Base-by-base conservation (phyloP, 2,329 filamentous ascomycete species). In the Rhytidhysteron rufulum region DNA sequence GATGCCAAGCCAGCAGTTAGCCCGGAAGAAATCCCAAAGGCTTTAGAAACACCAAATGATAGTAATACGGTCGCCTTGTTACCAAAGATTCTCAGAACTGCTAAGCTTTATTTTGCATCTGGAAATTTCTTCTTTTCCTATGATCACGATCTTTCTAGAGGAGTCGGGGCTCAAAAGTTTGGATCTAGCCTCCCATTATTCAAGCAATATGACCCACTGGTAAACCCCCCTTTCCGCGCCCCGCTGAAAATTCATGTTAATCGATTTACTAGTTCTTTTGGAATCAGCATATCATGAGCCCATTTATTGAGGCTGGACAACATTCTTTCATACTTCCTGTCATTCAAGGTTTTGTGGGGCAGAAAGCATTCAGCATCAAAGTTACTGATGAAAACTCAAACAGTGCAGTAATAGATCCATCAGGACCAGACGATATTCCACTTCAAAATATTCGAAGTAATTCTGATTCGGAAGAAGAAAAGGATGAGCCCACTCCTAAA, bases 71-170 rank as follows among this genome's bases (percentile, higher is more conserved):
- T 58, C 24, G 51, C 57, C 0, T 45, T 97, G 22, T 71, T 95
- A 9, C 91, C 91, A 1, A 95, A 95, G 57, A 73, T 97, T 29
- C 66, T 98, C 31, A 79, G 85, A 30, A 94, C 87, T 22, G 83
- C 88, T 2, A 87, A 87, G 57, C 79, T 97, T 40, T 79, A 95
- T 44, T 91, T 96, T 58, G 83, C 86, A 1, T 78, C 82, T 0
- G 78, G 78, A 47, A 96, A 88, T 62, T 97, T 96, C 65, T 97
- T 85, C 71, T 98, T 91, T 63, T 90, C 90, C 1, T 96, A 98
- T 62, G 93, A 98, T 49, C 78, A 91, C 60, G 90, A 98, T 60
- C 79, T 98, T 37, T 97, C 93, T 1, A 79, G 84, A 41, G 82
- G 78, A 40, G 62, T 78, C 45, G 62, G 64, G 38, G 60, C 63